These are phyloP conservation scores for Claviceps sp. DNA, from an alignment of 2,329 filamentous ascomycete species.

Conservation along the genomic window DNA sequence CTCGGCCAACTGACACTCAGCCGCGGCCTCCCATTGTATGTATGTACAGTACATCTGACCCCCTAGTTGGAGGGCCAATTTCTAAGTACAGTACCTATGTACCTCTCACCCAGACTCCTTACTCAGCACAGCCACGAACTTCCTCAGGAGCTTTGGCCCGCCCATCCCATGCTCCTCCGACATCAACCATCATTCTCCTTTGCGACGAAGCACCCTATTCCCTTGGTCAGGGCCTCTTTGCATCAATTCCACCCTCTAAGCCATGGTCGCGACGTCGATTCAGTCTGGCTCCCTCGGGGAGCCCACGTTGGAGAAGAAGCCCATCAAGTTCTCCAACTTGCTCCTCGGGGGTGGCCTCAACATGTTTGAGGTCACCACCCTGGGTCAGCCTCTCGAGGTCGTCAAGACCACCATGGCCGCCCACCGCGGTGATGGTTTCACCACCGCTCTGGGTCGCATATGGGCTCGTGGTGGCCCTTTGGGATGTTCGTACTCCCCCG, in stretches of 20 bases:
- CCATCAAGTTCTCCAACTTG: constrained; percentile 98
- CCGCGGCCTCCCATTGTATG: no score
- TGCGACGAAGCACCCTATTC: constrained; percentile 80
- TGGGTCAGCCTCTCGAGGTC: constrained; percentile 81
- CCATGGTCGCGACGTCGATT: constrained; percentile 48
- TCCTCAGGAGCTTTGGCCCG: background rate
- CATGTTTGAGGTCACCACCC: constrained; percentile 72
- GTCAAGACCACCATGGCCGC: constrained; percentile 99
- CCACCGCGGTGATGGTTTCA: constrained; percentile 81
- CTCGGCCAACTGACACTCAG: no score
- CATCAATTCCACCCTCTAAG: constrained; percentile 36
- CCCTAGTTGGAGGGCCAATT: no score
- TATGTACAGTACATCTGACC: no score
- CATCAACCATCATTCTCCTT: constrained; percentile 12
- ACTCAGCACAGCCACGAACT: constrained; percentile 2
- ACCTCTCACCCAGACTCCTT: background rate
- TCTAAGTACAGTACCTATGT: background rate
- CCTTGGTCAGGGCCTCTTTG: constrained; percentile 93
- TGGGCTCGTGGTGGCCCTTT: constrained; percentile 88
- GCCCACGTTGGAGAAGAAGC: constrained; percentile 85
- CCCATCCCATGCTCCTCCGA: constrained; percentile 7
- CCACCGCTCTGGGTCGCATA: constrained; percentile 67
- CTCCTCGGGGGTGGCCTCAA: constrained; percentile 87
- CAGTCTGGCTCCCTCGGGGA: constrained; percentile 36
- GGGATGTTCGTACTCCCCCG: constrained; percentile 58